Evolutionary conservation across 2,329 filamentous ascomycete species (phyloP).

Genomic region (Pochonia chlamydosporia): DNA sequence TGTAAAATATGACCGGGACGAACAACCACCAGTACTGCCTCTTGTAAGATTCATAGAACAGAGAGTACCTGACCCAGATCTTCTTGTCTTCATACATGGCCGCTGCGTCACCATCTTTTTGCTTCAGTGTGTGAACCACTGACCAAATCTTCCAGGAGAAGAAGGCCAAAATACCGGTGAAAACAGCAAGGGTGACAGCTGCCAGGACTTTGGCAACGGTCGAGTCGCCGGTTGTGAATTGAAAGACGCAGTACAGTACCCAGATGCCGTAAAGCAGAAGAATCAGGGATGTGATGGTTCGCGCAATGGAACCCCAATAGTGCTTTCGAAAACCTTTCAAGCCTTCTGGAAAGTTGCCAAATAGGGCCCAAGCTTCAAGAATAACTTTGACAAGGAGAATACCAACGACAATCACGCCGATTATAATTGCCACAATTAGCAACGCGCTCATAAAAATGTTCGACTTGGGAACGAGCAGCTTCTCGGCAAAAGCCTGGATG

Average conservation of each 20-base stretch:
- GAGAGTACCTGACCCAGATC: constrained; percentile 89
- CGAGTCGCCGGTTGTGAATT: constrained; percentile 89
- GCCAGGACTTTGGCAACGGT: constrained; percentile 87
- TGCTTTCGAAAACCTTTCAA: constrained; percentile 85
- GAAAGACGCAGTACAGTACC: constrained; percentile 93
- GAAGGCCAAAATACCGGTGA: constrained; percentile 74
- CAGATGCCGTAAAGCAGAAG: constrained; percentile 89
- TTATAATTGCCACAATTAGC: constrained; percentile 78
- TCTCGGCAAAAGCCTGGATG: constrained; percentile 76
- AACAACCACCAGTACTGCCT: constrained; percentile 97
- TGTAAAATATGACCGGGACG: constrained; percentile 81
- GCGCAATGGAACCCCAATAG: constrained; percentile 90
- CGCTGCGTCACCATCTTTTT: constrained; percentile 64
- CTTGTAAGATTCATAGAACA: constrained; percentile 96
- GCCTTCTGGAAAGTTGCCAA: constrained; percentile 74
- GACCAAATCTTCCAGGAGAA: constrained; percentile 81
- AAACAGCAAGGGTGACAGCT: constrained; percentile 70
- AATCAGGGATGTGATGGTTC: constrained; percentile 84
- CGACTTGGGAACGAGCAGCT: constrained; percentile 76
- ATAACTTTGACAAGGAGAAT: constrained; percentile 89
- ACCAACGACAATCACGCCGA: constrained; percentile 76
- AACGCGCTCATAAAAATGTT: constrained; percentile 97
- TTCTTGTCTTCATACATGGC: constrained; percentile 83
- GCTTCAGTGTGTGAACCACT: constrained; percentile 68
- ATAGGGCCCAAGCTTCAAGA: constrained; percentile 86